Percentiles rank a stretch among this genome's conserved stretches.
Evolutionary conservation across 306 rosid genomes (phyloP).

Genomic region (Sophora flavescens): DNA sequence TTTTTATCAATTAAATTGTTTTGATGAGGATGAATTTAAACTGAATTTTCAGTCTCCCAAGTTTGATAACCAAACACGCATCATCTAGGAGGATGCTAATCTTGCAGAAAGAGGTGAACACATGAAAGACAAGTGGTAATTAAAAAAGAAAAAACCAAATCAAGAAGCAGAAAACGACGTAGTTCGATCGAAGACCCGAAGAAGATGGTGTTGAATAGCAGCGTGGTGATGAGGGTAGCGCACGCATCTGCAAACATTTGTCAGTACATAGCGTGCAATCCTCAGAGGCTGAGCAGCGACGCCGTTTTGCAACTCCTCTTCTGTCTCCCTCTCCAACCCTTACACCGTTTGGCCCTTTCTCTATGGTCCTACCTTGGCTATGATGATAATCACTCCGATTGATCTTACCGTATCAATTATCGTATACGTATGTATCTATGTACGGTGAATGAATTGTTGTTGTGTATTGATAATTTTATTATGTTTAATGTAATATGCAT

Average conservation of each 20-base stretch:
- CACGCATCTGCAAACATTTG: slow-evolving; percentile 64
- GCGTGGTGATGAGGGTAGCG: slow-evolving; percentile 65
- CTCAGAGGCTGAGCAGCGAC: slow-evolving; percentile 62
- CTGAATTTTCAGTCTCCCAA: no score
- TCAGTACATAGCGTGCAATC: slow-evolving; percentile 89
- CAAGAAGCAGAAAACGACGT: slow-evolving; percentile 42
- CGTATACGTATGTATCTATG: not conserved
- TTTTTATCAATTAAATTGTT: no score
- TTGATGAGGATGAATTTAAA: no score
- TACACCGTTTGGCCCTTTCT: slow-evolving; percentile 56
- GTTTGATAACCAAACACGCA: not conserved
- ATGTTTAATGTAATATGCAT: not conserved
- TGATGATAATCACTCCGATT: slow-evolving; percentile 35
- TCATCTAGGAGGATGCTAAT: not conserved
- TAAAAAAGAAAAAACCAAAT: no score
- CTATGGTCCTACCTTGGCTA: slow-evolving; percentile 52
- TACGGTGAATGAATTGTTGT: not conserved
- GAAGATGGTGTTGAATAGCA: slow-evolving; percentile 76
- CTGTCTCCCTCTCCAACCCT: slow-evolving; percentile 62
- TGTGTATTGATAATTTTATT: not conserved
- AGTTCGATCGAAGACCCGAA: not conserved
- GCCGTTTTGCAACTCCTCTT: slow-evolving; percentile 69
- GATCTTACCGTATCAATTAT: not conserved
- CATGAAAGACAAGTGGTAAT: not conserved
- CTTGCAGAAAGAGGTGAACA: no score